Evolutionary conservation across 805 yeast genomes (phyloP), one percentile per base, ranked within the genome.

Genomic region (Sungouiozyma intestinalis): DNA sequence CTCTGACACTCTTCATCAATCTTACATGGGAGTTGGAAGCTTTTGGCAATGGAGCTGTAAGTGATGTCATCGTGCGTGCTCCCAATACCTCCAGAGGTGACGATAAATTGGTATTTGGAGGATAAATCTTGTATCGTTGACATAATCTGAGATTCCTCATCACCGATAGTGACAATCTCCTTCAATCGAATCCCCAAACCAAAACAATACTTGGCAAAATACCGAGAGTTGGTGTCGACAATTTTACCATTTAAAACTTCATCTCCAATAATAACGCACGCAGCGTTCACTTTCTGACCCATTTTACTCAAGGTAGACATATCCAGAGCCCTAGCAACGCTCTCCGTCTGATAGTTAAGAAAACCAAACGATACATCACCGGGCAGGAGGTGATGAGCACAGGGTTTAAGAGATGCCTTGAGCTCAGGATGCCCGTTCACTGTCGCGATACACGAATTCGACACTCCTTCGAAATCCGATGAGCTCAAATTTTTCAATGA

Each of bases 61-160:
- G 95, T 85, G 46, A 86, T 81, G 57, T 86, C 96, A 56, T 86
- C 95, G 52, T 85, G 94, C 0, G 95, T 86, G 3, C 94, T 84
- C 0, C 96, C 96, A 45, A 86, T 84, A 0, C 76, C 72, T 4
- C 73, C 73, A 3, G 67, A 71, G 1, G 94, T 84, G 17, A 83
- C 73, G 6, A 83, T 71, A 36, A 84, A 71, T 53, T 82, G 86
- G 50, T 76, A 79, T 36, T 67, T 63, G n/a, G 67, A 58, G 16
- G 63, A 49, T 36, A 79, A 61, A 9, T 63, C 52, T 24, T 57
- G 59, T 17, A 83, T 60, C 0, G 79, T 73, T 13, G 68, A 68
- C 1, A 69, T 63, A 36, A 86, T 86, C 43, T 83, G 92, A 1
- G 62, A 53, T 42, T 71, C 73, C 36, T 81, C 85, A 60, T 86